Evolutionary conservation across 176 grass and related monocot species (phyloP), one percentile per base, ranked within the genome.

Genomic region (Saccharum officinarum): DNA sequence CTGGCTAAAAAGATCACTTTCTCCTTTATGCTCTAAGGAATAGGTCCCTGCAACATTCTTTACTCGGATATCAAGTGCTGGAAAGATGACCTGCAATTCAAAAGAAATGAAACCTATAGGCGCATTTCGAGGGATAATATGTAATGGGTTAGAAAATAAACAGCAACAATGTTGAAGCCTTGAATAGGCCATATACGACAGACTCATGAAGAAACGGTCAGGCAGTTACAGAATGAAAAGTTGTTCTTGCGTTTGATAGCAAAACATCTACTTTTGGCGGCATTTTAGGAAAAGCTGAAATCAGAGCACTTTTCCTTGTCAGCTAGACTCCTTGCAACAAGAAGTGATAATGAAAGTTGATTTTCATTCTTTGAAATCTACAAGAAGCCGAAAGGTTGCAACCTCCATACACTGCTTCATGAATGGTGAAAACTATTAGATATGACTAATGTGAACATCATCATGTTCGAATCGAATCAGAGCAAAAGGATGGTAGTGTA

Each of bases 31-130:
- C 79, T 99, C 97, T 3, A 99, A 89, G 61, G 90, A 94, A 86
- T 99, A 99, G 23, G 97, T 99, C 59, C 92, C 71, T 22, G 94
- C 94, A 1, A 99, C 88, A 63, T 99, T 99, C 90, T 99, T 97
- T 49, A 99, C 97, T 83, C 97, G 88, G 37, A 86, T 92, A 80
- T 99, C 97, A 59, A 99, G 90, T 82, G 97, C 97, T 83, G 97
- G 94, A 91, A 99, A 99, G 71, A 99, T 99, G 80, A 97, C 97
- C 97, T 99, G 54, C 12, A 86, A 92, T 22, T 11, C 36, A 84
- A 83, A 77, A 59, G 44, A 83, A 73, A 79, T 9, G 46, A 75
- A 69, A 23, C 2, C 25, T 83, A 75, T 86, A 80, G 45, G 25
- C 9, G 2, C 10, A 16, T 76, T 82, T 42, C 46, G 72, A 38